Evolutionary conservation across 495 filamentous ascomycete genomes (phyloP).

Genomic region (Aspergillus olivimuriae): DNA sequence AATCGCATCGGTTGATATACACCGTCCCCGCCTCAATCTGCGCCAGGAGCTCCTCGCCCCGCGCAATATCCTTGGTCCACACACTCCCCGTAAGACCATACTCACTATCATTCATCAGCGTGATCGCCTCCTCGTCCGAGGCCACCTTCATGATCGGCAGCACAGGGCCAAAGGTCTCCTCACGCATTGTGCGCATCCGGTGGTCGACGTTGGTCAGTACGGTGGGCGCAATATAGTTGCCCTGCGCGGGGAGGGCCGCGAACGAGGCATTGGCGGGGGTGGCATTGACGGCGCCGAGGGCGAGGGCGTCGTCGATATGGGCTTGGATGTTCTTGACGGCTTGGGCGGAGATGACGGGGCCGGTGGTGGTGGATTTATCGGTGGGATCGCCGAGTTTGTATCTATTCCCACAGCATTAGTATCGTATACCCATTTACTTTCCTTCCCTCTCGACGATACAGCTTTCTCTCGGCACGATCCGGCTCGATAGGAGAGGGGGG

Average conservation of each 20-base stretch:
- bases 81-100: slow-evolving; percentile 96
- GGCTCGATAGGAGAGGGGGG: not conserved
- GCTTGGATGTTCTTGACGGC: slow-evolving; percentile 64
- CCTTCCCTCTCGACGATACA: too few species aligned
- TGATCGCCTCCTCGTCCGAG: slow-evolving; percentile 72
- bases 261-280: slow-evolving; percentile 81
- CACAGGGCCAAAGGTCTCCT: slow-evolving; percentile 94
- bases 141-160: slow-evolving; percentile 93
- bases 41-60: slow-evolving; percentile 72
- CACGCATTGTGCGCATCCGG: slow-evolving; percentile 82
- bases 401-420: slow-evolving; percentile 27
- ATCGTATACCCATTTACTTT: too few species aligned
- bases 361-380: slow-evolving; percentile 71
- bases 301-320: slow-evolving; percentile 79
- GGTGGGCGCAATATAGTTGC: slow-evolving; percentile 82
- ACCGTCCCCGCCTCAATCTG: slow-evolving; percentile 90
- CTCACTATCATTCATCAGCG: slow-evolving; percentile 90
- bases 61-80: slow-evolving; percentile 85
- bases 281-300: slow-evolving; percentile 74
- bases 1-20: slow-evolving; percentile 94
- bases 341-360: slow-evolving; percentile 77
- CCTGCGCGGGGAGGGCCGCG: slow-evolving; percentile 54
- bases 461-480: not conserved
- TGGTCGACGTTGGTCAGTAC: slow-evolving; percentile 79
- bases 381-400: slow-evolving; percentile 87